Percentiles rank a stretch among this genome's conserved stretches.
Evolutionary conservation across 2,329 filamentous ascomycete species (phyloP).

Genomic region (Daldinia sp.): DNA sequence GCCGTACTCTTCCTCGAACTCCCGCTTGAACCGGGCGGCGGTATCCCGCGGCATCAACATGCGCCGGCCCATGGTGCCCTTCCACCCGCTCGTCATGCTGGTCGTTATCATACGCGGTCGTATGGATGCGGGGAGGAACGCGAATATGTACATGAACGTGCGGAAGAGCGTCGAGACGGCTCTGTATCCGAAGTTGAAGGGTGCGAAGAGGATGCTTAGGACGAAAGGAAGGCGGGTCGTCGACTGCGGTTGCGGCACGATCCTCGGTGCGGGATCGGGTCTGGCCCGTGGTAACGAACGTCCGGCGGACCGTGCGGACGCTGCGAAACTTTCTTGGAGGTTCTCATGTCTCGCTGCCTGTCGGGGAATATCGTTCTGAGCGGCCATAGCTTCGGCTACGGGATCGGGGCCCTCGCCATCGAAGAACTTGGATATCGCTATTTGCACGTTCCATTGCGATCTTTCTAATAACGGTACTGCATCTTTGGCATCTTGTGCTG

Average conservation of each 20-base stretch:
- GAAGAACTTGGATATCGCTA: constrained; percentile 97
- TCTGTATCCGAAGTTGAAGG: constrained; percentile 80
- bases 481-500: constrained; percentile 78
- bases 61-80: constrained; percentile 73
- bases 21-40: constrained; percentile 85
- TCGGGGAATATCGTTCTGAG: constrained; percentile 67
- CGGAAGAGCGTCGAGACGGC: constrained; percentile 74
- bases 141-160: constrained; percentile 78
- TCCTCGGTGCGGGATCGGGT: constrained; percentile 78
- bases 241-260: constrained; percentile 79
- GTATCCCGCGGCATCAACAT: constrained; percentile 86
- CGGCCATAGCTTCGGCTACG: constrained; percentile 76
- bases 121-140: constrained; percentile 76
- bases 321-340: constrained; percentile 67
- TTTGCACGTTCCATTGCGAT: constrained; percentile 98
- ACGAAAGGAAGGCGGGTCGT: constrained; percentile 77
- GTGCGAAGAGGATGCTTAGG: constrained; percentile 79
- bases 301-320: constrained; percentile 47
- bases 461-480: constrained; percentile 81
- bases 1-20: constrained; percentile 95
- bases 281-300: constrained; percentile 48
- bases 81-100: constrained; percentile 59
- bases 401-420: constrained; percentile 90
- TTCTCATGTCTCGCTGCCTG: constrained; percentile 75
- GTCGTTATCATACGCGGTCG: constrained; percentile 64